A percentile compares a stretch with the other conserved stretches of the same genome.
phyloP scores from a whole-genome alignment of 1,284 basidiomycete species.

The Volvariella surrecta region DNA sequence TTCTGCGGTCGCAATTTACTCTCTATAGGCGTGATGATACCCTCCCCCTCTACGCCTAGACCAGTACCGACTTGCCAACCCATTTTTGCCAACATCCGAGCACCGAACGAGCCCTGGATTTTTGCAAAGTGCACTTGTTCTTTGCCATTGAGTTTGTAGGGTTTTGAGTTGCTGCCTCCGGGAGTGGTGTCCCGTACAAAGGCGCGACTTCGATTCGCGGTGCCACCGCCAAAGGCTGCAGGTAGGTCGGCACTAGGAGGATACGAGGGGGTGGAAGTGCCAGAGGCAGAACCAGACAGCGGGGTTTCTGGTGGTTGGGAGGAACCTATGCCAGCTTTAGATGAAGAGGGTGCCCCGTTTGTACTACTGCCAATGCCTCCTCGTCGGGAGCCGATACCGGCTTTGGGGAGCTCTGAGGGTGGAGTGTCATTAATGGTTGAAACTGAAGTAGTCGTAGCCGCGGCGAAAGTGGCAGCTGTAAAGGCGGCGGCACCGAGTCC shows the following conservation, averaged over 20 bases:
- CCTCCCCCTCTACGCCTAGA: slow-evolving; percentile 71
- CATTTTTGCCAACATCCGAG: slow-evolving; percentile 88
- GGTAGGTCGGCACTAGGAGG: slow-evolving; percentile 21
- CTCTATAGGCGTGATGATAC: slow-evolving; percentile 86
- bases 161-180: slow-evolving; percentile 22
- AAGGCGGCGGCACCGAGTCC: slow-evolving; percentile 8
- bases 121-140: slow-evolving; percentile 79
- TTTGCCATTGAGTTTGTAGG: slow-evolving; percentile 46
- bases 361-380: too few species aligned
- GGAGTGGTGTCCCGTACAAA: slow-evolving; percentile 49
- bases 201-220: slow-evolving; percentile 18
- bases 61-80: slow-evolving; percentile 87
- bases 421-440: slow-evolving; percentile 9
- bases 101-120: slow-evolving; percentile 70
- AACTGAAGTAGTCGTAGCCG: slow-evolving; percentile 5
- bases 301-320: slow-evolving; percentile 11
- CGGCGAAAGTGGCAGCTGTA: slow-evolving; percentile 6
- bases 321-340: too few species aligned
- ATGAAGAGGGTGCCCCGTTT: too few species aligned
- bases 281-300: slow-evolving; percentile 12
- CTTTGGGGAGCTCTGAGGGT: slow-evolving; percentile 18
- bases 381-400: slow-evolving; percentile 37
- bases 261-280: slow-evolving; percentile 12
- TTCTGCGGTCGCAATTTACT: slow-evolving; percentile 75
- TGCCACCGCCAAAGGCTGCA: slow-evolving; percentile 26